Base-by-base conservation (phyloP, 2,329 filamentous ascomycete species). In the Ophiosphaerella narmari region DNA sequence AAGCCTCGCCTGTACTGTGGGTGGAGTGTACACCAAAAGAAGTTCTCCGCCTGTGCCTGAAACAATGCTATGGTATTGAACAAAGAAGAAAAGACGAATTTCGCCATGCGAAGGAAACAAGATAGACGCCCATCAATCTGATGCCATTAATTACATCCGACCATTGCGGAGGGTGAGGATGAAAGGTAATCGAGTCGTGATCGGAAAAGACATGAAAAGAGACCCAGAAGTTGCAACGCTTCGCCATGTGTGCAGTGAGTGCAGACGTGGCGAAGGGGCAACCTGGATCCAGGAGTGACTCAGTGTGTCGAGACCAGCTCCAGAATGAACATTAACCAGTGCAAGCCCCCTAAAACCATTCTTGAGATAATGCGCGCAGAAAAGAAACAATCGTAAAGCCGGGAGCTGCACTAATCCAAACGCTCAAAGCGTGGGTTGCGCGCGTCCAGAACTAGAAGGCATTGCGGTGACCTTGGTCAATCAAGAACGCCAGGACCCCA, bases 121-220 rank as follows among this genome's bases (percentile, higher is more conserved):
- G 11, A 61, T 29, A 48, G 39, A 59, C 62, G 59, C 59, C 64
- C 50, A 52, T 68, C 67, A 55, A 63, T 64, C 63, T 62, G 62
- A 66, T 70, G 63, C 68, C 68, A 71, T 71, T 72, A 72, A 72
- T 71, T 73, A 73, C 67, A 71, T 63, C 52, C 65, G 59, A 58
- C 50, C 63, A 61, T 39, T 52, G 62, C 54, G 54, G 49, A 68
- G 62, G 59, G 61, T 55, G 52, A 53, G 43, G 50, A 60, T 65
- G 50, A 66, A 62, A 50, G 57, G 52, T 50, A 62, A 62, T 42
- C 55, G 61, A 59, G 50, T 69, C 62, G 59, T 66, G 39, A 65
- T 49, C 54, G 35, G 45, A 43, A 54, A 62, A 24, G 36, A 59
- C 49, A 43, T 61, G 55, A 61, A 57, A 55, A 44, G 21, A 35